Base-by-base conservation (phyloP, 2,329 filamentous ascomycete genomes). In the Stemphylium lycopersici region DNA sequence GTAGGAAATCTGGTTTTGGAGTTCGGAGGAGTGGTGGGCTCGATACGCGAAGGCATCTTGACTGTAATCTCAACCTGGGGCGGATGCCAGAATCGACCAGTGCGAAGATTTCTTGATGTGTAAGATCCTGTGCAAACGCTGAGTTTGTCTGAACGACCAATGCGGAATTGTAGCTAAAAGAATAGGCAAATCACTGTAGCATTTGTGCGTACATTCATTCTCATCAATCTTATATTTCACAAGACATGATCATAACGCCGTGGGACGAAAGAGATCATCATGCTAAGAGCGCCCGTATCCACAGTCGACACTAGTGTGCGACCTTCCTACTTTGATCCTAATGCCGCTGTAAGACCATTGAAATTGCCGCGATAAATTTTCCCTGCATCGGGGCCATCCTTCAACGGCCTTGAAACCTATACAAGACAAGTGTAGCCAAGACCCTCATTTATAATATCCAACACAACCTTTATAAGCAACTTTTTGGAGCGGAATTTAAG, bases 31-130 rank as follows among this genome's bases (percentile, higher is more conserved):
- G 15, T 41, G 13, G 16, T 42, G 15, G 43, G 33, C 6, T 47
- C 52, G 24, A 58, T 42, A 29, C 48, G 39, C 2, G 51, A 31
- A 40, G 52, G 56, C 56, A 58, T 58, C 3, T 20, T 48, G 48
- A 3, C 26, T 41, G 24, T 41, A 11, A 15, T 41, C 39, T 41
- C 24, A 22, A 15, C 6, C 10, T 7, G 7, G 15, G 39, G 12
- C n/a, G 39, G 24, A 24, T 29, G 20, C 22, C 20, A 10, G 22
- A 41, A 41, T 31, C 39, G n/a, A 41, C 12, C 24, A 29, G 8
- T 22, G 37, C 20, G 10, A 15, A 5, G 11, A 11, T 15, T 34
- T 34, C 32, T 34, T 8, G 32, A 34, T 34, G 32, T 4, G 6
- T 34, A 11, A 34, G 8, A 34, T 34, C 32, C 32, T 6, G 32